Conservation (phyloP, 495 filamentous ascomycete species). For the Chlorociboria aeruginascens region DNA sequence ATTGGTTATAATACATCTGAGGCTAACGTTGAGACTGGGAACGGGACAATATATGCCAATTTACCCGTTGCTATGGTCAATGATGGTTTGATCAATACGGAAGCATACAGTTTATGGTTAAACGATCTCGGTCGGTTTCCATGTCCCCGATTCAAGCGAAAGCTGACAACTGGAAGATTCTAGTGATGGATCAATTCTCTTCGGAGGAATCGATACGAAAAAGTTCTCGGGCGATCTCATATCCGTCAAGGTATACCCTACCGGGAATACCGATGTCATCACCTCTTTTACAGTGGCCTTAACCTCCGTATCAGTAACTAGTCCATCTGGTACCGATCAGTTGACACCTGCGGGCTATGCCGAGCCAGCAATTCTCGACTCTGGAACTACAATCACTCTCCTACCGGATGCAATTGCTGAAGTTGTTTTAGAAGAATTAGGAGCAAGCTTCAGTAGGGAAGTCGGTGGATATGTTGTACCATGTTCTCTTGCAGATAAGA, state of each 20-base stretch:
- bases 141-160: background rate
- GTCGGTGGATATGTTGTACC: conserved; percentile 51
- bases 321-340: conserved; percentile 33
- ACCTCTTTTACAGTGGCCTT: conserved; percentile 65
- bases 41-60: conserved; percentile 54
- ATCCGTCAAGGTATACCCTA: conserved; percentile 44
- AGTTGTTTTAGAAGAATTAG: conserved; percentile 57
- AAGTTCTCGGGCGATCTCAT: conserved; percentile 69
- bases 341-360: conserved; percentile 41
- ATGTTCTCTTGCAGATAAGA: conserved; percentile 51
- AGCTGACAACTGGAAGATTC: conserved; percentile 26
- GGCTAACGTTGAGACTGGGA: conserved; percentile 44
- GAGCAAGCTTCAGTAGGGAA: conserved; percentile 39
- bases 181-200: conserved; percentile 70
- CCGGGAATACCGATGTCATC: conserved; percentile 28
- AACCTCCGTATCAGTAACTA: conserved; percentile 39
- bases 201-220: conserved; percentile 82
- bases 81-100: conserved; percentile 60
- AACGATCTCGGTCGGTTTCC: conserved; percentile 50
- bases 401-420: conserved; percentile 58
- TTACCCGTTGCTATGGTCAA: conserved; percentile 66
- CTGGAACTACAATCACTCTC: conserved; percentile 78
- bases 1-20: conserved; percentile 78
- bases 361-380: conserved; percentile 69
- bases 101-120: conserved; percentile 84